These are phyloP conservation scores for Gryganskiella cystojenkinii DNA, from an alignment of 192 early-diverging fungal species.

Conservation along the genomic window DNA sequence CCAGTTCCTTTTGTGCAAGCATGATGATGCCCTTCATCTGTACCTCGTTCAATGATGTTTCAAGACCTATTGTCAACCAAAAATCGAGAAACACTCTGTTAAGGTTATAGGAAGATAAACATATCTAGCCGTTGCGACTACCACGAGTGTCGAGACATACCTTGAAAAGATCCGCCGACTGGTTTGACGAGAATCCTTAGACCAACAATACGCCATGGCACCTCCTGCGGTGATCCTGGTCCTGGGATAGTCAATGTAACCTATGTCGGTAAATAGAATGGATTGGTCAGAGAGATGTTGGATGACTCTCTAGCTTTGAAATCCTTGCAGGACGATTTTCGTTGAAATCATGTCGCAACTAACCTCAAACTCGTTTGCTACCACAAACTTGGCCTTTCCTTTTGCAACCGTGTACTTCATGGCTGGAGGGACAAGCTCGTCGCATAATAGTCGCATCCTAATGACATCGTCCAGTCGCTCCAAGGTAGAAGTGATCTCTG, in stretches of 20 bases:
- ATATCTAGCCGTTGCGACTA: no score
- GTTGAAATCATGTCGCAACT: neutral
- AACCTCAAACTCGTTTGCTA: conserved; percentile 80
- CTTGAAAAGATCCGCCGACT: conserved; percentile 55
- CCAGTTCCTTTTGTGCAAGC: conserved; percentile 60
- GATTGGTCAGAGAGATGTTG: no score
- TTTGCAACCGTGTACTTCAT: conserved; percentile 70
- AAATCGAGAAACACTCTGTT: no score
- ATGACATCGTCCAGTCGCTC: conserved; percentile 76
- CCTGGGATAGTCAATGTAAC: conserved; percentile 78
- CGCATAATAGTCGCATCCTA: conserved; percentile 73
- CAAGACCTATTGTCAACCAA: no score
- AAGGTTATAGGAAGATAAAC: no score
- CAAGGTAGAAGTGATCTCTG: conserved; percentile 71
- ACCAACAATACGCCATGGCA: conserved; percentile 79
- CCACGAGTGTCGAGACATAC: no score
- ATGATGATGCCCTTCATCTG: conserved; percentile 62
- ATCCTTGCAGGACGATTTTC: neutral
- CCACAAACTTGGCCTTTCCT: conserved; percentile 79
- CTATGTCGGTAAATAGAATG: conserved; percentile 45
- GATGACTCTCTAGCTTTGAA: no score
- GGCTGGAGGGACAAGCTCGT: conserved; percentile 75
- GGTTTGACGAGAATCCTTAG: conserved; percentile 75
- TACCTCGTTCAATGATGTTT: conserved; percentile 62
- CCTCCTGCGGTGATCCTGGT: conserved; percentile 50